Evolutionary conservation across 2,329 filamentous ascomycete genomes (phyloP), one percentile per base, ranked within the genome.

Genomic region (Ceratocystis diversiconidia): DNA sequence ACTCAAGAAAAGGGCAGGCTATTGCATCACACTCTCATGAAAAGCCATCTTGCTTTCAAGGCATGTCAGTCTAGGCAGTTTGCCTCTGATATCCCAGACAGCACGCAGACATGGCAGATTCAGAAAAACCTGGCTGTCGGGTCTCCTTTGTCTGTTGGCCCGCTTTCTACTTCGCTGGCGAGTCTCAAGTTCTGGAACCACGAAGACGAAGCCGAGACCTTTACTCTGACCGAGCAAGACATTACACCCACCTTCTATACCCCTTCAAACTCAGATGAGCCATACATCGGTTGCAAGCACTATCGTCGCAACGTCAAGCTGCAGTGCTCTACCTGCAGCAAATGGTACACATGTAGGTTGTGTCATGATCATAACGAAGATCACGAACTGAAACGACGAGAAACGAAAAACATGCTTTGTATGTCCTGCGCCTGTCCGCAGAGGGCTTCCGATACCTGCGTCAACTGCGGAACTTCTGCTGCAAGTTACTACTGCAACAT

Each of bases 221-320:
- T 84, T 66, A 72, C 75, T 25, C 72, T 86, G 17, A 83, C 78
- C 12, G 78, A 80, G 22, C 80, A 83, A 66, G 88, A 91, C 72
- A 74, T 88, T 28, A 77, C 76, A 67, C 86, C 84, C n/a, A 88
- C 86, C 0, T 65, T 65, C 19, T 90, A 83, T 73, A 85, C 81
- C 17, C 83, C 85, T 10, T 72, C 76, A 73, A 82, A 69, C 72
- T 73, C 75, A 41, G 74, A 75, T 28, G 70, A 72, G 17, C 69
- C 66, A 25, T 57, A 63, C 36, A 76, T 96, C 4, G 94, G 94
- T 0, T 99, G 94, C 74, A 80, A 87, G 71, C 94, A 99, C 75
- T 99, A 99, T 74, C 90, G 89, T 72, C 85, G 94, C 69, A 97
- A 97, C 71, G 90, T 99, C 70, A 97, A 97, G 75, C 78, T 97